These are phyloP conservation scores for Tylopilus orsonianus DNA, from an alignment of 1,284 basidiomycete species.

Conservation along the genomic window DNA sequence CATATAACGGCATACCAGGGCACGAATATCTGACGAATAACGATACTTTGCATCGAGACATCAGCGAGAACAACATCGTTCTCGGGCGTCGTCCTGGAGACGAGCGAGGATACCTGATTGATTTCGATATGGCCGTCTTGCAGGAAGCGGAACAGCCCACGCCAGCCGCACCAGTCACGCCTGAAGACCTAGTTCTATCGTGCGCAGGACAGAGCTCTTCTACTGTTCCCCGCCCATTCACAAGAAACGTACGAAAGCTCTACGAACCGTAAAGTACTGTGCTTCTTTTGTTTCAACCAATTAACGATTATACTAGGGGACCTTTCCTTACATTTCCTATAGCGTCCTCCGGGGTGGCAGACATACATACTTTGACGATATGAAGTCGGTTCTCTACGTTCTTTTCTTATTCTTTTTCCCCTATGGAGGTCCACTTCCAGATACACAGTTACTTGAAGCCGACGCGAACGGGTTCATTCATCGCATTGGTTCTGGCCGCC, in stretches of 20 bases:
- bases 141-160: neutral
- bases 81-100: constrained; percentile 11
- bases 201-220: too few species aligned
- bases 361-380: constrained; percentile 13
- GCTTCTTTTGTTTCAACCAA: neutral
- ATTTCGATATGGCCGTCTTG: constrained; percentile 14
- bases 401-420: constrained; percentile 16
- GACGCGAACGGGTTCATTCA: constrained; percentile 1
- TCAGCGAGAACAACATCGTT: constrained; percentile 21
- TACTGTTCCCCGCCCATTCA: too few species aligned
- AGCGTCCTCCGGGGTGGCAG: neutral
- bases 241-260: neutral
- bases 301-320: neutral
- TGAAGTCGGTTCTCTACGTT: constrained; percentile 18
- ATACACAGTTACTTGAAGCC: neutral
- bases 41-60: constrained; percentile 14
- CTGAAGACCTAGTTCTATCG: neutral
- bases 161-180: fast-evolving
- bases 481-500: neutral
- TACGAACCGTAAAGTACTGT: neutral
- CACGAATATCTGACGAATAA: constrained; percentile 15
- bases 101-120: constrained; percentile 21
- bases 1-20: constrained; percentile 5
- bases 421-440: constrained; percentile 8
- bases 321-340: constrained; percentile 8